Conservation (phyloP, 1,284 basidiomycete species). For the Irpex sp. region DNA sequence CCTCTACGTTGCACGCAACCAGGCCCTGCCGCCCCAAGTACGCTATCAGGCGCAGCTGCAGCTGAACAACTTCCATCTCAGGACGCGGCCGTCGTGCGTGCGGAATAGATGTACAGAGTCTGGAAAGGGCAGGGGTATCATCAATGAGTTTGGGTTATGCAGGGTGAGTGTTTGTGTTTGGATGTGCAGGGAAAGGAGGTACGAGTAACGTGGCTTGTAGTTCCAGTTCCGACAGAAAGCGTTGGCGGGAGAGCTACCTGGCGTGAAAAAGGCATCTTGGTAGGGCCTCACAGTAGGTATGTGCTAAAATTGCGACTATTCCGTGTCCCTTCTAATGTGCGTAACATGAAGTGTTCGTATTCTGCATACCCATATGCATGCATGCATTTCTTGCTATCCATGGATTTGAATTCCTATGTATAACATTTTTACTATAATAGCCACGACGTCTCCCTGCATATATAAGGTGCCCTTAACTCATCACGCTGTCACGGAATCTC, state of each 20-base stretch:
- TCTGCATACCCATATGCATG: no score
- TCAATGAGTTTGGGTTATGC: constrained; percentile 90
- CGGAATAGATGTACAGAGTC: constrained; percentile 91
- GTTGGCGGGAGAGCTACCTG: constrained; percentile 81
- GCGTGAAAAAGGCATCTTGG: constrained; percentile 93
- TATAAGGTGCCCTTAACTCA: background rate
- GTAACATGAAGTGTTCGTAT: background rate
- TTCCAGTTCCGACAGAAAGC: constrained; percentile 92
- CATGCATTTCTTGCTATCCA: no score
- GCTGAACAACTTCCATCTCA: constrained; percentile 88
- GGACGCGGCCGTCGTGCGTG: constrained; percentile 86
- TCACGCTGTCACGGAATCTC: background rate
- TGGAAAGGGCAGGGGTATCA: constrained; percentile 88
- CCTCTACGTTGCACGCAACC: constrained; percentile 91
- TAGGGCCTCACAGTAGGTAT: constrained; percentile 40
- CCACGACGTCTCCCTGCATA: background rate
- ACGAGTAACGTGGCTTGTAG: constrained; percentile 46
- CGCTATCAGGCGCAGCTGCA: constrained; percentile 97
- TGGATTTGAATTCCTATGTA: background rate
- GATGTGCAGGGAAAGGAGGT: background rate
- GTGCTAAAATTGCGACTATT: background rate
- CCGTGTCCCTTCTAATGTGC: background rate
- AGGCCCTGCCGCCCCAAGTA: constrained; percentile 84
- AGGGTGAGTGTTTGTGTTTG: constrained; percentile 64
- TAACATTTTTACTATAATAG: background rate